Conservation (phyloP, 2,329 filamentous ascomycete species). For the Fusarium oligoseptatum region DNA sequence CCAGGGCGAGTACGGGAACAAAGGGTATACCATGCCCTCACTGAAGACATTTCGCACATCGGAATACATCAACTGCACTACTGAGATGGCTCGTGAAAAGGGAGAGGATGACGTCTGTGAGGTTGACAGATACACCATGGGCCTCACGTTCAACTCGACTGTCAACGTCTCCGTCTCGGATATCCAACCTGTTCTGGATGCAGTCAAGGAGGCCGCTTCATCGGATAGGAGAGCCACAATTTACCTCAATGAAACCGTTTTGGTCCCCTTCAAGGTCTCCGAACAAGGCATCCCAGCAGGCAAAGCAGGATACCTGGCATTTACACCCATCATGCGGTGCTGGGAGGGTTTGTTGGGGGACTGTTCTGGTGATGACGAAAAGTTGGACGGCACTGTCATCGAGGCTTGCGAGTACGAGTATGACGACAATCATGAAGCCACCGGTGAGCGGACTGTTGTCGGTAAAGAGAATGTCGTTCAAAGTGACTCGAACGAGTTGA, state of each 20-base stretch:
- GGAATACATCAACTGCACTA: background rate
- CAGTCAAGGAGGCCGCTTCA: background rate
- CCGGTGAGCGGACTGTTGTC: background rate
- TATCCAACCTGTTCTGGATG: background rate
- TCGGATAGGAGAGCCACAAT: background rate
- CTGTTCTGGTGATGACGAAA: background rate
- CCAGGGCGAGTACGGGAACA: background rate
- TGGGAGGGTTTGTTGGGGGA: background rate
- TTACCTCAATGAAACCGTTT: background rate
- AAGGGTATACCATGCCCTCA: background rate
- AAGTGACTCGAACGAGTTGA: background rate
- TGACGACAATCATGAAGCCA: background rate
- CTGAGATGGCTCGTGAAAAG: background rate
- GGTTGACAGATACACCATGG: background rate
- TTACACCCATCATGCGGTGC: background rate
- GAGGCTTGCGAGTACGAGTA: background rate
- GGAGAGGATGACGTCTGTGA: background rate
- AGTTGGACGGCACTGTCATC: background rate
- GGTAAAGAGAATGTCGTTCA: background rate
- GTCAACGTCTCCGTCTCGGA: background rate
- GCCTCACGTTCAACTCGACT: slow-evolving; percentile 1
- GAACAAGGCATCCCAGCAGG: background rate
- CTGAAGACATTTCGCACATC: background rate
- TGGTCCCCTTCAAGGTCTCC: background rate
- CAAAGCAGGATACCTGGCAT: background rate